Evolutionary conservation across 306 rosid species (phyloP), one percentile per base, ranked within the genome.

Genomic region (Casuarina cunninghamiana): DNA sequence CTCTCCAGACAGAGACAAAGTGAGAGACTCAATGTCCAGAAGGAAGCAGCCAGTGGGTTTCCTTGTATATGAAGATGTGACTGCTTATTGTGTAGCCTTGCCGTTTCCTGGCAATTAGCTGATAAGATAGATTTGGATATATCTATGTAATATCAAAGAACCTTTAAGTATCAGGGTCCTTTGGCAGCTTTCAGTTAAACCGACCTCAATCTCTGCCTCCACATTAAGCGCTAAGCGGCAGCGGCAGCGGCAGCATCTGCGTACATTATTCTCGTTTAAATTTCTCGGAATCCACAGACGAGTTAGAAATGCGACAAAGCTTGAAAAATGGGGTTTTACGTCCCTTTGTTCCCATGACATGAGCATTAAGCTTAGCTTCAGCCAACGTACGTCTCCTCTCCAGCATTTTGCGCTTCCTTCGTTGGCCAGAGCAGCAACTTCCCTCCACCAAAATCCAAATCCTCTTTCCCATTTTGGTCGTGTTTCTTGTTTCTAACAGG

Each of bases 241-340:
- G n/a, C n/a, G n/a, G n/a, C n/a, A 6, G 51, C 51, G 26, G 32
- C 11, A 21, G 10, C 63, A 57, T 57, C 63, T n/a, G 38, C 38
- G 35, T 62, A 62, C 44, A 35, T 15, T 12, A 35, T 37, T 35
- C 5, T 53, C n/a, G 10, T 53, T 53, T 53, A 8, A 37, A 63
- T 39, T 38, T 37, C 69, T 63, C 44, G 21, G 69, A 63, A 63
- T 63, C 46, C 69, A 63, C 38, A 6, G 69, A 63, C 44, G n/a
- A 63, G 69, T 63, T 17, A 44, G 44, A 62, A 38, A 15, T 12
- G 69, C 19, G 69, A 37, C 69, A 62, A 62, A 19, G 2, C n/a
- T 38, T 38, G 5, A 38, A 63, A 37, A 37, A 62, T 35, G 16
- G 12, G 43, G 69, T 2, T 16, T 62, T 38, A 63, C 19, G 38